These are phyloP conservation scores for Penicillium lividum DNA, from an alignment of 495 filamentous ascomycete genomes.

Conservation along the genomic window DNA sequence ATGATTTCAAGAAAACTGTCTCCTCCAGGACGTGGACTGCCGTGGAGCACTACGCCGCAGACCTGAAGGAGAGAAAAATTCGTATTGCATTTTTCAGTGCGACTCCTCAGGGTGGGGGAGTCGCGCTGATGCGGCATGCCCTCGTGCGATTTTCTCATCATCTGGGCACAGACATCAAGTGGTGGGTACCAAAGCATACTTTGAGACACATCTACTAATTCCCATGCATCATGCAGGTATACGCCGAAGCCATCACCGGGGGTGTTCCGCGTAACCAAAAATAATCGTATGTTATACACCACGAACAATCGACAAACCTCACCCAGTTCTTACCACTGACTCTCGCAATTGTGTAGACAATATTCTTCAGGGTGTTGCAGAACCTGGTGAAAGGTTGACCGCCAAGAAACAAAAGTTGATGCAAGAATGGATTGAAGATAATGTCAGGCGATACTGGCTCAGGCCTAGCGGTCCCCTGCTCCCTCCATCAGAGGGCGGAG, in stretches of 20 bases:
- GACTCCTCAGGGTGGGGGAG: slow-evolving; percentile 85
- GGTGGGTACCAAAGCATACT: slow-evolving; percentile 54
- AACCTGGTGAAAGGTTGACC: slow-evolving; percentile 60
- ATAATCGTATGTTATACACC: slow-evolving; percentile 48
- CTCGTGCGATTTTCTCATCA: slow-evolving; percentile 70
- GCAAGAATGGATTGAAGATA: slow-evolving; percentile 73
- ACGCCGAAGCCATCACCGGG: slow-evolving; percentile 84
- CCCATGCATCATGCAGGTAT: slow-evolving; percentile 43
- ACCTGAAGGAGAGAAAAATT: slow-evolving; percentile 64
- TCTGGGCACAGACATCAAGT: slow-evolving; percentile 69
- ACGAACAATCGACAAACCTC: no score
- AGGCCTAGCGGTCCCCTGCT: slow-evolving; percentile 65
- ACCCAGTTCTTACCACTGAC: no score
- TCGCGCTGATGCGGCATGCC: slow-evolving; percentile 87
- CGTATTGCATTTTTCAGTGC: slow-evolving; percentile 84
- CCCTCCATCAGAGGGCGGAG: slow-evolving; percentile 69
- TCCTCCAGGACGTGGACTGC: slow-evolving; percentile 64
- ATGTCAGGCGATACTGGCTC: slow-evolving; percentile 78
- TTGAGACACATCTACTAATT: background rate
- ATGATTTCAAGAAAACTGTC: slow-evolving; percentile 67
- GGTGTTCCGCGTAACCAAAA: slow-evolving; percentile 87
- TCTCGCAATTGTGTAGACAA: slow-evolving; percentile 52
- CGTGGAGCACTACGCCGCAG: slow-evolving; percentile 64
- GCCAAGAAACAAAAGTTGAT: slow-evolving; percentile 60
- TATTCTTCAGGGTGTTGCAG: slow-evolving; percentile 81